These are phyloP conservation scores for Euptelea pleiosperma DNA, from an alignment of 164 flowering plant genomes.

Conservation along the genomic window DNA sequence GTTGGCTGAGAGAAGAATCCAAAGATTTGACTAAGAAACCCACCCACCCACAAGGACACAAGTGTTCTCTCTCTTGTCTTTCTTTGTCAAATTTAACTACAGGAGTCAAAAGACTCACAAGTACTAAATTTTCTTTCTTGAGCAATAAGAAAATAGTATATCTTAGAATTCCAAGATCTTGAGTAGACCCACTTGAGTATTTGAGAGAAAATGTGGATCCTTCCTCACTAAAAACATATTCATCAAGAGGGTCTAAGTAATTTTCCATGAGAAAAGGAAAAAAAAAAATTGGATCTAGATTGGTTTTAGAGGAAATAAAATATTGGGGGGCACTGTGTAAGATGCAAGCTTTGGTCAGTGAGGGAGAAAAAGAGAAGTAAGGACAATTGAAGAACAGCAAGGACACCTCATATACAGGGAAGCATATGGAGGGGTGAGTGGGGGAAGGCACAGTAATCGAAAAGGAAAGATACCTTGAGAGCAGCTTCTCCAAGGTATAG, in stretches of 20 bases:
- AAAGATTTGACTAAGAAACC: background rate
- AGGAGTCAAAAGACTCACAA: background rate
- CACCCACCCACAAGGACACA: no score
- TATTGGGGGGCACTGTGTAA: background rate
- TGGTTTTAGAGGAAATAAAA: conserved; percentile 1
- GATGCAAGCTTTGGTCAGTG: background rate
- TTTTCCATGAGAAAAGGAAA: background rate
- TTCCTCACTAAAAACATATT: no score
- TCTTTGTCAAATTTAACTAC: background rate
- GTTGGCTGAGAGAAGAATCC: background rate
- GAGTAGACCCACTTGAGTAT: no score
- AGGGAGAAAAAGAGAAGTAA: background rate
- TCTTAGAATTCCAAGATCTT: background rate
- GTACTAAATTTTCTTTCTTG: background rate
- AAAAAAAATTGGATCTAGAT: conserved; percentile 10
- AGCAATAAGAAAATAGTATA: conserved; percentile 3
- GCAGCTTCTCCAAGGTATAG: conserved; percentile 9
- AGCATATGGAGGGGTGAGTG: conserved; percentile 15
- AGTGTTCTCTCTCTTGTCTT: conserved; percentile 1
- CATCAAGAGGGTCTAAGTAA: background rate
- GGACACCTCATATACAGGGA: conserved; percentile 5
- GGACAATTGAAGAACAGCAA: no score
- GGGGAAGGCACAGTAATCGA: conserved; percentile 2
- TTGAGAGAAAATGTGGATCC: no score
- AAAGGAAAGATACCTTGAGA: background rate